Percentiles rank a stretch among this genome's conserved stretches.
Conservation (phyloP, 495 filamentous ascomycete species). For the Aspergillus kassunensis region DNA sequence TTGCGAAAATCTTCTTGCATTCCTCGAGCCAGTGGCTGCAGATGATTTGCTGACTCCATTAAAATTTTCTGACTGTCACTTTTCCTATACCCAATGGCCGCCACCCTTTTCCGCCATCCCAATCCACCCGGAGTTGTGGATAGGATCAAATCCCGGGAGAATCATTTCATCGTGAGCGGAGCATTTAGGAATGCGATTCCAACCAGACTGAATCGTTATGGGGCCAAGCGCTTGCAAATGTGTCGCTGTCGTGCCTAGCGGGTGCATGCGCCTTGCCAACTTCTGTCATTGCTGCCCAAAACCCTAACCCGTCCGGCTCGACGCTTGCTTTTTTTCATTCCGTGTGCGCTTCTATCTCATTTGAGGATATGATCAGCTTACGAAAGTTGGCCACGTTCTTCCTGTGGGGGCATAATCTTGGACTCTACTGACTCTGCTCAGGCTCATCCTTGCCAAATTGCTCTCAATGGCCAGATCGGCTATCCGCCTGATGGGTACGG, state of each 20-base stretch:
- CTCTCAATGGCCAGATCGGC: conserved; percentile 13
- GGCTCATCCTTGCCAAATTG: conserved; percentile 16
- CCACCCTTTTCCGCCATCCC: conserved; percentile 4
- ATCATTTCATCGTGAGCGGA: conserved; percentile 3
- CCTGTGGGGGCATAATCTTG: conserved; percentile 20
- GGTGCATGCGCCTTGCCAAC: conserved; percentile 20
- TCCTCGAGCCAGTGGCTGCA: not conserved
- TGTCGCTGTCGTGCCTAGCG: conserved; percentile 16
- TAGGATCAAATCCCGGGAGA: conserved; percentile 1
- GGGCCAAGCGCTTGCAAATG: conserved; percentile 13
- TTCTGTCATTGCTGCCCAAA: conserved; percentile 42
- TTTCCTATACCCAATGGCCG: conserved; percentile 4
- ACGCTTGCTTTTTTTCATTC: conserved; percentile 18
- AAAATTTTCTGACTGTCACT: not conserved
- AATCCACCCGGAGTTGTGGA: conserved; percentile 11
- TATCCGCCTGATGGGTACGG: conserved; percentile 15
- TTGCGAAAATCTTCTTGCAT: not conserved
- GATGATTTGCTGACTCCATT: not conserved
- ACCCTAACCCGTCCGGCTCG: conserved; percentile 10
- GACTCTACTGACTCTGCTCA: conserved; percentile 14
- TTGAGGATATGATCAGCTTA: conserved; percentile 22
- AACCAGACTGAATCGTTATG: conserved; percentile 8
- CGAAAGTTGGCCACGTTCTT: conserved; percentile 22
- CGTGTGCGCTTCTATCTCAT: conserved; percentile 15
- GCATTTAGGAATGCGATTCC: conserved; percentile 11